Percentiles rank a stretch among this genome's conserved stretches.
Conservation (phyloP, 2,329 filamentous ascomycete genomes). For the Nigrospora oryzae region DNA sequence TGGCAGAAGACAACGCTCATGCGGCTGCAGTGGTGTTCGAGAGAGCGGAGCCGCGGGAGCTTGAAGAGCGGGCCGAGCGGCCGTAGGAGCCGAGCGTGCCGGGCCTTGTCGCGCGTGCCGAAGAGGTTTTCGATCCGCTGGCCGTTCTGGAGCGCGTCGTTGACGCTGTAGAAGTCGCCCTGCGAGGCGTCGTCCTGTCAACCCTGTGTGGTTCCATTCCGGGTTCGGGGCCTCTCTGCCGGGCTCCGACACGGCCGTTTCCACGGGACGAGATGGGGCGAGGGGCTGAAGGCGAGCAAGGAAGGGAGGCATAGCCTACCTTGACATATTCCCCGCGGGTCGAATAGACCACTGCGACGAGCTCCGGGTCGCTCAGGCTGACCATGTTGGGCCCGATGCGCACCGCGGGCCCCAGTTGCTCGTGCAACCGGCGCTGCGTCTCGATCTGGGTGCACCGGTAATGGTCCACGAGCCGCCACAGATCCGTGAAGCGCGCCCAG, state of each 20-base stretch:
- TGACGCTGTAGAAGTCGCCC: slow-evolving; percentile 8
- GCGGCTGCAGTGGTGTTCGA: slow-evolving; percentile 20
- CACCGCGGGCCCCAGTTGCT: slow-evolving; percentile 29
- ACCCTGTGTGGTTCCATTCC: too few relatives aligned
- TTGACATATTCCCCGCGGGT: slow-evolving; percentile 23
- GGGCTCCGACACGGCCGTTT: too few relatives aligned
- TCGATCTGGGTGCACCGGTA: background rate
- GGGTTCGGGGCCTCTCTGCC: too few relatives aligned
- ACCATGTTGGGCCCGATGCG: slow-evolving; percentile 30
- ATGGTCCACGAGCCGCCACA: background rate
- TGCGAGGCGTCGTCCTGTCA: background rate
- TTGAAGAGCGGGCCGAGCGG: slow-evolving; percentile 20
- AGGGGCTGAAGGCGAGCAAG: too few relatives aligned
- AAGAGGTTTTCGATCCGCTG: slow-evolving; percentile 11
- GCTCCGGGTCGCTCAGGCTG: slow-evolving; percentile 25
- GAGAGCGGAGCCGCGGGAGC: slow-evolving; percentile 3
- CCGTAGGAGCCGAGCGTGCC: slow-evolving; percentile 5
- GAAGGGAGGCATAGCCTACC: slow-evolving; percentile 1
- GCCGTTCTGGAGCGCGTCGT: slow-evolving; percentile 9
- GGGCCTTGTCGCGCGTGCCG: slow-evolving; percentile 8
- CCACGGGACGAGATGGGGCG: too few relatives aligned
- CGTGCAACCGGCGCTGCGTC: slow-evolving; percentile 15
- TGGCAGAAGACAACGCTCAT: slow-evolving; percentile 20
- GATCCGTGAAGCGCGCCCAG: background rate
- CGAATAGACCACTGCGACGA: slow-evolving; percentile 26